Conservation (phyloP, 306 rosid species). For the Lablab purpureus region DNA sequence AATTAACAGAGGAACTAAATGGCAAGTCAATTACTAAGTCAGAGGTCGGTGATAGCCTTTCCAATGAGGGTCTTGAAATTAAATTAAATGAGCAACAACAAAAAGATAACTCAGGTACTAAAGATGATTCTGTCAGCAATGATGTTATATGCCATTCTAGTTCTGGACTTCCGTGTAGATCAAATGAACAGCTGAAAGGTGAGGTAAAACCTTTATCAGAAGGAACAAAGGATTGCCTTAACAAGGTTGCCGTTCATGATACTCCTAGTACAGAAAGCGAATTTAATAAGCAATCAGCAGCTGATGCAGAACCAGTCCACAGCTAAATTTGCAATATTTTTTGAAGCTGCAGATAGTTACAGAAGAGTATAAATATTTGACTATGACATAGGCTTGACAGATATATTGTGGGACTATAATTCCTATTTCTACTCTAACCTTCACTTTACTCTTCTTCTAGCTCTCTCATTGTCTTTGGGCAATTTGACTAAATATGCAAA, state of each 20-base stretch:
- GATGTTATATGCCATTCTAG: conserved; percentile 37
- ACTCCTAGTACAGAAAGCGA: conserved; percentile 44
- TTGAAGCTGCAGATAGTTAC: conserved; percentile 40
- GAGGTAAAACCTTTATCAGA: conserved; percentile 46
- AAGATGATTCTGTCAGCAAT: conserved; percentile 29
- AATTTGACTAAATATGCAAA: conserved; percentile 41
- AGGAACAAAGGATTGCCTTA: conserved; percentile 42
- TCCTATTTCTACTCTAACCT: conserved; percentile 39
- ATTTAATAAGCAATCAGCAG: conserved; percentile 44
- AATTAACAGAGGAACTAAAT: conserved; percentile 46
- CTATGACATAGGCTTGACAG: conserved; percentile 50
- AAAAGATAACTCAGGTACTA: conserved; percentile 36
- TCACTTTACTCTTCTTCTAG: conserved; percentile 33
- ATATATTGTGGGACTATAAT: conserved; percentile 37
- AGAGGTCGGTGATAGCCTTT: conserved; percentile 43
- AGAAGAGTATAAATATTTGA: conserved; percentile 37
- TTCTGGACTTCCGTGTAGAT: conserved; percentile 41
- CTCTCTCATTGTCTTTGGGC: conserved; percentile 29
- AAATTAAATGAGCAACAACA: conserved; percentile 45
- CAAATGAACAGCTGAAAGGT: conserved; percentile 42
- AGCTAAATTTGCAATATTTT: conserved; percentile 54
- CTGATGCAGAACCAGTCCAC: conserved; percentile 58
- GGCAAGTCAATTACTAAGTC: conserved; percentile 45
- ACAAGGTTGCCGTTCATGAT: conserved; percentile 40
- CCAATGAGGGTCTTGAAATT: conserved; percentile 33